phyloP scores from a whole-genome alignment of 2,329 filamentous ascomycete species.

The Colletotrichum abscissum region DNA sequence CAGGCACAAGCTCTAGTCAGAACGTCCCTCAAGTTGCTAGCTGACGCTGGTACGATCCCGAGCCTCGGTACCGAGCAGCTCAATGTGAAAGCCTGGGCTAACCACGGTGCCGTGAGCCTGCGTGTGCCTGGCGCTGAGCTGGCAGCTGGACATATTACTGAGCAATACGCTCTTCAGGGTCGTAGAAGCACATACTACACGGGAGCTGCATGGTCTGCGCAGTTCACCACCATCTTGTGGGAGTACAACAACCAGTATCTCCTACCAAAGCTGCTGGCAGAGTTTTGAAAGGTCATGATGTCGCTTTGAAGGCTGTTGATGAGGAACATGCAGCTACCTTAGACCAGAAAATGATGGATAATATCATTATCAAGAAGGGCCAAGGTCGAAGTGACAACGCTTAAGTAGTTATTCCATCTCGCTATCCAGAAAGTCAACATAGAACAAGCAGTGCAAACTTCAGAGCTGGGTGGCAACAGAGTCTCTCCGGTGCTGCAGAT shows the following conservation, averaged over 20 bases:
- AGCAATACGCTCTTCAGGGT: conserved; percentile 51
- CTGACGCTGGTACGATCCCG: conserved; percentile 37
- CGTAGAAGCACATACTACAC: conserved; percentile 53
- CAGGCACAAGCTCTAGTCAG: conserved; percentile 41
- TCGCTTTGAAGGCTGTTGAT: too few relatives aligned
- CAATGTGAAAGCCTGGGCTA: conserved; percentile 41
- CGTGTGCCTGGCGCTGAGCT: conserved; percentile 44
- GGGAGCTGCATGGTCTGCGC: conserved; percentile 45
- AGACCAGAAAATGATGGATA: too few relatives aligned
- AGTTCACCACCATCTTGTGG: conserved; percentile 48
- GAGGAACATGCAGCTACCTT: too few relatives aligned
- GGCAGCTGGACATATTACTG: conserved; percentile 47
- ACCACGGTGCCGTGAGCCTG: conserved; percentile 47
- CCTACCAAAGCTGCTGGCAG: conserved; percentile 41
- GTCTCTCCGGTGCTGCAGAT: too few relatives aligned
- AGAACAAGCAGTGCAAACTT: too few relatives aligned
- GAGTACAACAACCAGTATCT: conserved; percentile 44
- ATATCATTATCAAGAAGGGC: too few relatives aligned
- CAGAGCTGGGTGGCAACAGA: too few relatives aligned
- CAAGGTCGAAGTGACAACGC: too few relatives aligned
- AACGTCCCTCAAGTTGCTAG: conserved; percentile 40
- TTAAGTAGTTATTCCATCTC: too few relatives aligned
- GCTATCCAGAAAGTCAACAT: too few relatives aligned
- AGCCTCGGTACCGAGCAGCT: conserved; percentile 33
- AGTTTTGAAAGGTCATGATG: neutral